A percentile compares a stretch with the other conserved stretches of the same genome.
Evolutionary conservation across 345 rosid genomes (phyloP).

Genomic region (Eucalyptus polyanthemos): DNA sequence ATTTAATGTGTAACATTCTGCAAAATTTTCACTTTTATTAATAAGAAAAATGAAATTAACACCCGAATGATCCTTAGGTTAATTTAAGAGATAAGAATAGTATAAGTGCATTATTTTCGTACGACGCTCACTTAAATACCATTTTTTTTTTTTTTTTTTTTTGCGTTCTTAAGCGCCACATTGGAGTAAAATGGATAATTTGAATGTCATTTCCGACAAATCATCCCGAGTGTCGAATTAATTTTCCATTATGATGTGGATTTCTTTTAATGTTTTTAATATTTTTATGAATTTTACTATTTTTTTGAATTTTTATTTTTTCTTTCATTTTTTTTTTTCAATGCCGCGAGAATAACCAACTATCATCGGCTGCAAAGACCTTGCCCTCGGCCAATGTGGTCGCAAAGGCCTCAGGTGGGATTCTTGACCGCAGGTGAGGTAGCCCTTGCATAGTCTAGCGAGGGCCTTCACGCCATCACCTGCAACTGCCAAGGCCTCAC

Average conservation of each 20-base stretch:
- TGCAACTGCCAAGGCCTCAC: fast-evolving
- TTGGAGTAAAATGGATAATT: too few relatives aligned
- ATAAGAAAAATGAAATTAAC: too few relatives aligned
- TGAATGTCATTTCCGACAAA: fast-evolving
- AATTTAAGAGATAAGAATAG: too few relatives aligned
- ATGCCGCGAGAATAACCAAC: too few relatives aligned
- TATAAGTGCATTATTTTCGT: fast-evolving
- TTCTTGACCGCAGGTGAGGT: fast-evolving
- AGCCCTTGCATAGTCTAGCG: fast-evolving
- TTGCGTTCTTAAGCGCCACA: fast-evolving
- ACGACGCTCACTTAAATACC: fast-evolving
- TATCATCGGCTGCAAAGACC: fast-evolving
- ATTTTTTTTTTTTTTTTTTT: too few relatives aligned
- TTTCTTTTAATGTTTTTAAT: too few relatives aligned
- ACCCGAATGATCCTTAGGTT: neutral
- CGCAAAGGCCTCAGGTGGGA: fast-evolving
- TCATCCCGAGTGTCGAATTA: fast-evolving
- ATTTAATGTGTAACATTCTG: neutral
- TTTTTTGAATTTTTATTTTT: fast-evolving
- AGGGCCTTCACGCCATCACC: too few relatives aligned
- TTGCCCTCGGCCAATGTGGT: fast-evolving
- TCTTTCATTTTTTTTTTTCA: too few relatives aligned
- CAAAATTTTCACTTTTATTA: too few relatives aligned
- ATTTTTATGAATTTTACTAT: too few relatives aligned
- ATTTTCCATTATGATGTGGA: fast-evolving